phyloP scores from a whole-genome alignment of 1,284 basidiomycete genomes.

The Trametes sp. region DNA sequence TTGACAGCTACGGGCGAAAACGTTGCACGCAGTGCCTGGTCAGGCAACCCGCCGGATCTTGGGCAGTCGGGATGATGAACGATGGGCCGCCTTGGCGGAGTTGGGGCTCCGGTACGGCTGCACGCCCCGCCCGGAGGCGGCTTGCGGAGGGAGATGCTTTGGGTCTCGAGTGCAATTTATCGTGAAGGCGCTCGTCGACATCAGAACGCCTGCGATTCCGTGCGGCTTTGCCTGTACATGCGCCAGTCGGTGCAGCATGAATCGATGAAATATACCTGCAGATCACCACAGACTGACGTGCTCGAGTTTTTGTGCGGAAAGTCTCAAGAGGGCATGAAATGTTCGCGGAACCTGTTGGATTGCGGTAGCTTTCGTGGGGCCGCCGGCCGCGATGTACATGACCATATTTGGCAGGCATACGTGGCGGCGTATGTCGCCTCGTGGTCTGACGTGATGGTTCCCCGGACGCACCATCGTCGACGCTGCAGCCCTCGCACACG shows the following conservation, averaged over 20 bases:
- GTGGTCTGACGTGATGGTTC: no score
- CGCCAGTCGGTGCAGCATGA: neutral
- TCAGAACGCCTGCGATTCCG: neutral
- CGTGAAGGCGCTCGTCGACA: neutral
- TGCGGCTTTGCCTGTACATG: neutral
- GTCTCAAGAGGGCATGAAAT: no score
- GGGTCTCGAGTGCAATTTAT: constrained; percentile 3
- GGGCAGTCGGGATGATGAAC: neutral
- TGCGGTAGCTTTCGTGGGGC: no score
- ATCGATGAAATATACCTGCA: no score
- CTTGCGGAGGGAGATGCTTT: constrained; percentile 6
- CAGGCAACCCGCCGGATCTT: constrained; percentile 14
- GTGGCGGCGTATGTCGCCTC: no score
- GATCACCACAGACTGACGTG: no score
- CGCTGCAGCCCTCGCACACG: neutral
- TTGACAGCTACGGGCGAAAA: no score
- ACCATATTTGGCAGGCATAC: no score
- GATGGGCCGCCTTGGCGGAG: constrained; percentile 14
- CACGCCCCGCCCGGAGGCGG: neutral
- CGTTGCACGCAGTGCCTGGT: constrained; percentile 15
- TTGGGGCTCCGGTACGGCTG: neutral
- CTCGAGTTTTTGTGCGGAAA: no score
- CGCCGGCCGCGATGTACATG: no score
- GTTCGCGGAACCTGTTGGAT: no score
- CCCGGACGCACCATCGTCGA: no score